phyloP scores from a whole-genome alignment of 768 basidiomycete genomes.

The Mycena polygramma region DNA sequence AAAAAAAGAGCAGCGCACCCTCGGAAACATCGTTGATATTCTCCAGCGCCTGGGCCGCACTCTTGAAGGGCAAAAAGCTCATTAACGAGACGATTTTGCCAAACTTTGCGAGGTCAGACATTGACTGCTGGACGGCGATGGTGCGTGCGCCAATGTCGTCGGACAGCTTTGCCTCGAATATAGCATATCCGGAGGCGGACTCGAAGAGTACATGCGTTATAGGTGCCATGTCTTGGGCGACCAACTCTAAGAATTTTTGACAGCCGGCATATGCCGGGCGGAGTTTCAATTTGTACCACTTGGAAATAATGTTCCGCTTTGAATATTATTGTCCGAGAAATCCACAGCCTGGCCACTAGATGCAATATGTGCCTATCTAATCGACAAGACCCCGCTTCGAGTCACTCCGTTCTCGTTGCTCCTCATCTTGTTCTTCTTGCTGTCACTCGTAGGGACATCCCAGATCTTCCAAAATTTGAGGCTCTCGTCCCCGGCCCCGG shows the following conservation, averaged over 20 bases:
- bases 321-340: slow-evolving; percentile 1
- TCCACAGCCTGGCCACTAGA: too few relatives aligned
- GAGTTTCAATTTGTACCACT: slow-evolving; percentile 1
- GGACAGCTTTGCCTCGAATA: slow-evolving; percentile 88
- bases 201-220: slow-evolving; percentile 93
- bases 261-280: neutral
- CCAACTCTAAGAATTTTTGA: slow-evolving; percentile 16
- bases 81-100: slow-evolving; percentile 91
- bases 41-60: slow-evolving; percentile 92
- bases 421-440: slow-evolving; percentile 66
- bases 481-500: slow-evolving; percentile 95
- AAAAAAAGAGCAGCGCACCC: slow-evolving; percentile 65
- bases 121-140: slow-evolving; percentile 84
- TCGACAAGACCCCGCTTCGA: slow-evolving; percentile 61
- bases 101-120: slow-evolving; percentile 90
- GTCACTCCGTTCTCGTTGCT: slow-evolving; percentile 56
- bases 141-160: slow-evolving; percentile 91
- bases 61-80: slow-evolving; percentile 96
- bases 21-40: slow-evolving; percentile 97
- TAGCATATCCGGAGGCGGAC: slow-evolving; percentile 92
- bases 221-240: slow-evolving; percentile 10
- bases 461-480: slow-evolving; percentile 96
- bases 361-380: slow-evolving; percentile 47
- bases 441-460: slow-evolving; percentile 65
- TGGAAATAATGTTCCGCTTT: neutral